Conservation (phyloP, 1,139 yeast species). For the Candida tropicalis region DNA sequence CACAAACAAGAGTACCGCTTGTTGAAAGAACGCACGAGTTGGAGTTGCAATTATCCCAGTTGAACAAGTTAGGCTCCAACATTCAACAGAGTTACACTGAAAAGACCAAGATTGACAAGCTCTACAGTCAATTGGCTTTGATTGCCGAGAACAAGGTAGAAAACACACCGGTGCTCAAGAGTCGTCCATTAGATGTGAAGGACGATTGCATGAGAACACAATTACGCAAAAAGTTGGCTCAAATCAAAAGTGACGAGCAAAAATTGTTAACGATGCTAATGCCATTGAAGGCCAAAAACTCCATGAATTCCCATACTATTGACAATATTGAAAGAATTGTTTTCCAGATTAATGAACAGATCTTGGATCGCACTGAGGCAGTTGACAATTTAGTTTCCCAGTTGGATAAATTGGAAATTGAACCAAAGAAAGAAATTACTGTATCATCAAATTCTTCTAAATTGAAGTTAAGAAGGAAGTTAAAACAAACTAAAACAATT, state of each 20-base stretch:
- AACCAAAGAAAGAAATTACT: neutral
- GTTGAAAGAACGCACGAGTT: slow-evolving; percentile 4
- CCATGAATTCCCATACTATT: slow-evolving; percentile 18
- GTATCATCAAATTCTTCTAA: slow-evolving; percentile 8
- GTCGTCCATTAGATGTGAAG: slow-evolving; percentile 27
- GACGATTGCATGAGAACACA: slow-evolving; percentile 21
- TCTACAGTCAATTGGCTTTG: slow-evolving; percentile 21
- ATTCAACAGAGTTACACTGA: slow-evolving; percentile 17
- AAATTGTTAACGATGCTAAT: slow-evolving; percentile 24
- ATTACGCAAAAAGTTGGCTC: slow-evolving; percentile 23
- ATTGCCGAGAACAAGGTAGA: slow-evolving; percentile 14
- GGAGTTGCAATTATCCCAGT: neutral
- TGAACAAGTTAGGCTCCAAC: slow-evolving; percentile 9
- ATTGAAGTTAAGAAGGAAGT: slow-evolving; percentile 13
- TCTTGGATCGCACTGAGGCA: slow-evolving; percentile 18
- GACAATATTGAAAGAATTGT: slow-evolving; percentile 26
- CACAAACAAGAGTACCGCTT: slow-evolving; percentile 4
- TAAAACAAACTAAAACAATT: slow-evolving; percentile 8
- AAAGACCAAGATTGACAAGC: slow-evolving; percentile 21
- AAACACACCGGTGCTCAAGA: slow-evolving; percentile 12
- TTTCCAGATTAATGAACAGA: slow-evolving; percentile 24
- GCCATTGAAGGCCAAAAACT: slow-evolving; percentile 28
- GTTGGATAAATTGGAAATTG: slow-evolving; percentile 14
- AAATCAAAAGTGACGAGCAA: slow-evolving; percentile 22
- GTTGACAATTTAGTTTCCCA: slow-evolving; percentile 18